Percentiles rank a stretch among this genome's conserved stretches.
Evolutionary conservation across 768 basidiomycete genomes (phyloP).

Genomic region (Tricholoma matsutake): DNA sequence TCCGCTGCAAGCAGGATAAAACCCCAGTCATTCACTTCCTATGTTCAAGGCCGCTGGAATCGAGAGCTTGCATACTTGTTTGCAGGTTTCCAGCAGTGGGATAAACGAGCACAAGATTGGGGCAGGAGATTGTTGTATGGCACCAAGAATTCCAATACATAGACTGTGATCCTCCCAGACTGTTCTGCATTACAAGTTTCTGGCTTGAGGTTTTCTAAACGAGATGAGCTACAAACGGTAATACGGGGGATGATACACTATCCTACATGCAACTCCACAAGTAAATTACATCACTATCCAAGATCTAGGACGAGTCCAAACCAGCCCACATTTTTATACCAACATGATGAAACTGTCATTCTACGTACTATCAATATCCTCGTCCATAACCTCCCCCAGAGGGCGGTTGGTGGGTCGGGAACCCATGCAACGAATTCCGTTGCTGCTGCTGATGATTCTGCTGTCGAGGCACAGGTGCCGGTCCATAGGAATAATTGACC

Average conservation of each 20-base stretch:
- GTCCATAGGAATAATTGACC: conserved; percentile 9
- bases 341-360: not conserved
- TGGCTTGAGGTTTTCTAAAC: not conserved
- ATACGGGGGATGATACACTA: not conserved
- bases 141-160: not conserved
- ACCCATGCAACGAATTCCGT: conserved; percentile 1
- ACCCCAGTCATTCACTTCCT: conserved; percentile 41
- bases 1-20: conserved; percentile 54
- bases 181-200: not conserved
- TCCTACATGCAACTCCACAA: not conserved
- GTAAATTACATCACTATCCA: not conserved
- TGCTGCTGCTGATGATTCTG: conserved; percentile 18
- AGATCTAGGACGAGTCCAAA: not conserved
- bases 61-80: conserved; percentile 47
- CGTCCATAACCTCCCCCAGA: not conserved
- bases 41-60: conserved; percentile 60
- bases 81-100: conserved; percentile 41
- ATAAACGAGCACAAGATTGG: conserved; percentile 45
- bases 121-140: conserved; percentile 46
- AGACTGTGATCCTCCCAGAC: not conserved
- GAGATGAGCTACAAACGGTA: not conserved
- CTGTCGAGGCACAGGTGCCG: conserved; percentile 15
- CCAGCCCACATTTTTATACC: not conserved
- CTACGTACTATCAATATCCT: not conserved
- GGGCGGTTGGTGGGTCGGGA: not conserved